A percentile compares a stretch with the other conserved stretches of the same genome.
phyloP scores from a whole-genome alignment of 495 filamentous ascomycete species.

The Penicillium verhagenii region DNA sequence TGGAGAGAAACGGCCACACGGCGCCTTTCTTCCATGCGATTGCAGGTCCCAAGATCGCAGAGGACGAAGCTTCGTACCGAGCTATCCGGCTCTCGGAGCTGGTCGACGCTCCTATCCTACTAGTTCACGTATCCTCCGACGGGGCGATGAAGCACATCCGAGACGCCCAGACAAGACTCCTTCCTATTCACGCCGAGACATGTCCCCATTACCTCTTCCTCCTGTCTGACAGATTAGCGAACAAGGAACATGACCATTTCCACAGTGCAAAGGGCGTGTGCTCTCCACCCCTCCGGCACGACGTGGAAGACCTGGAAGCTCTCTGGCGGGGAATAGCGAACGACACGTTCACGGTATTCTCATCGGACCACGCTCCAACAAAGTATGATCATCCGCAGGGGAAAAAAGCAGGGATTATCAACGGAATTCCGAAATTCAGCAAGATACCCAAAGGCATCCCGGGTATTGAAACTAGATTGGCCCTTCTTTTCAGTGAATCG shows the following conservation, averaged over 20 bases:
- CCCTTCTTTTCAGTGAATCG: constrained; percentile 6
- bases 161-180: constrained; percentile 51
- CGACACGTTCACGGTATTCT: constrained; percentile 47
- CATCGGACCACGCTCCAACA: constrained; percentile 43
- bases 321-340: constrained; percentile 24
- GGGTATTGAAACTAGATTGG: constrained; percentile 7
- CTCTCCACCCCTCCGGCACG: constrained; percentile 6
- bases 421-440: constrained; percentile 33
- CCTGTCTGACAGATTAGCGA: constrained; percentile 45
- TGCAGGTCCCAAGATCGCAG: constrained; percentile 52
- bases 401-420: constrained; percentile 25
- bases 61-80: constrained; percentile 58
- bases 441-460: constrained; percentile 23
- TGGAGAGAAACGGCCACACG: constrained; percentile 35
- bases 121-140: constrained; percentile 58
- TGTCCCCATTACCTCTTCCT: constrained; percentile 67
- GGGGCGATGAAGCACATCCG: constrained; percentile 36
- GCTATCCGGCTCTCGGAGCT: constrained; percentile 55
- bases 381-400: constrained; percentile 36
- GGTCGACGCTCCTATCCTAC: constrained; percentile 54
- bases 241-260: constrained; percentile 5
- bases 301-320: constrained; percentile 4
- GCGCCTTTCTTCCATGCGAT: constrained; percentile 57
- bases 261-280: constrained; percentile 7
- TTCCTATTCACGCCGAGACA: constrained; percentile 62